Conservation (phyloP, 148 eudicot species). For the Pharnaceum exiguum region DNA sequence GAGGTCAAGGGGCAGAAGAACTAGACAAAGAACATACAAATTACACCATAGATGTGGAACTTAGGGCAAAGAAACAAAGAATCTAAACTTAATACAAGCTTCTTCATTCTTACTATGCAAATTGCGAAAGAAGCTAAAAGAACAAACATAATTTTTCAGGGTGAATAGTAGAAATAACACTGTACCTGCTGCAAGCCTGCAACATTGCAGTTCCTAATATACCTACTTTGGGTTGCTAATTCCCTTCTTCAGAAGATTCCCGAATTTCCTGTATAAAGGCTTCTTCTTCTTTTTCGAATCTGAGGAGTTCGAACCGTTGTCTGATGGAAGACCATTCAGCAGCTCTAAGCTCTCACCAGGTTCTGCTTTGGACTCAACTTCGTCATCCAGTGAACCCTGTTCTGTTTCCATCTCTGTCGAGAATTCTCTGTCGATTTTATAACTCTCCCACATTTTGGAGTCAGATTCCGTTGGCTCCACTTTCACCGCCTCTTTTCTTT, state of each 20-base stretch:
- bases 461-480: constrained; percentile 43
- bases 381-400: constrained; percentile 66
- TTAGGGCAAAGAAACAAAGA: constrained; percentile 17
- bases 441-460: constrained; percentile 81
- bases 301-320: constrained; percentile 46
- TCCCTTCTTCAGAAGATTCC: constrained; percentile 78
- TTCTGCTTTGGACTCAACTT: constrained; percentile 56
- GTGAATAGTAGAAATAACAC: background rate
- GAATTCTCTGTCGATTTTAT: constrained; percentile 63
- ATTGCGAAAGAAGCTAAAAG: constrained; percentile 21
- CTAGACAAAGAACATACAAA: too few species aligned
- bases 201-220: constrained; percentile 5
- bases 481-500: constrained; percentile 33
- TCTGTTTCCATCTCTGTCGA: constrained; percentile 57
- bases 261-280: constrained; percentile 70
- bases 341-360: constrained; percentile 48
- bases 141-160: constrained; percentile 27
- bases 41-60: constrained; percentile 14
- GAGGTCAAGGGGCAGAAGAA: too few species aligned
- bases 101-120: constrained; percentile 20
- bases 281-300: constrained; percentile 82
- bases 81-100: constrained; percentile 44
- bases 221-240: constrained; percentile 51
- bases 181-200: constrained; percentile 25
- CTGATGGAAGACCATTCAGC: constrained; percentile 39